phyloP scores from a whole-genome alignment of 805 yeast species.

The Lachancea thermotolerans region DNA sequence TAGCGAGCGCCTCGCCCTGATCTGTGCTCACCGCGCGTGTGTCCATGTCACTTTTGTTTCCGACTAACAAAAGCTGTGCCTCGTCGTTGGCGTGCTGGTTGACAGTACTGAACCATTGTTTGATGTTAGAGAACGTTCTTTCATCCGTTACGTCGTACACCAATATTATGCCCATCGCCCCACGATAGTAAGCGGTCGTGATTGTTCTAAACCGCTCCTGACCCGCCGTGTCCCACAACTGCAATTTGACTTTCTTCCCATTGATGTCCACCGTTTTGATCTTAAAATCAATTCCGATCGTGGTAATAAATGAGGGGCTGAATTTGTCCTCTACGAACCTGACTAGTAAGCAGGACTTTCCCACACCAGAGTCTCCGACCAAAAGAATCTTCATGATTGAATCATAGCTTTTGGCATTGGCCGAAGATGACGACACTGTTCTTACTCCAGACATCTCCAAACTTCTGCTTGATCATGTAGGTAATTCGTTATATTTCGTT shows the following conservation, averaged over 20 bases:
- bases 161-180: slow-evolving; percentile 80
- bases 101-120: slow-evolving; percentile 93
- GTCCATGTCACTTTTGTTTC: slow-evolving; percentile 90
- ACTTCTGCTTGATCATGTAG: not conserved
- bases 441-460: slow-evolving; percentile 26
- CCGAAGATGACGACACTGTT: slow-evolving; percentile 22
- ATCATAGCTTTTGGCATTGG: slow-evolving; percentile 47
- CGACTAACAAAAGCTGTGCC: slow-evolving; percentile 89
- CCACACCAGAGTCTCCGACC: slow-evolving; percentile 91
- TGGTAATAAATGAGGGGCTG: slow-evolving; percentile 93
- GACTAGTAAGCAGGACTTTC: slow-evolving; percentile 81
- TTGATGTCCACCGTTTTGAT: slow-evolving; percentile 92
- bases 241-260: slow-evolving; percentile 88
- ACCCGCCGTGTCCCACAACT: slow-evolving; percentile 98
- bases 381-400: slow-evolving; percentile 85
- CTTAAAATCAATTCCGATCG: slow-evolving; percentile 97
- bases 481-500: too few relatives aligned
- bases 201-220: slow-evolving; percentile 93
- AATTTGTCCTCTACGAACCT: slow-evolving; percentile 95
- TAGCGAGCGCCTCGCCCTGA: slow-evolving; percentile 86
- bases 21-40: slow-evolving; percentile 81
- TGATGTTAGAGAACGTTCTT: slow-evolving; percentile 85
- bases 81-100: slow-evolving; percentile 95
- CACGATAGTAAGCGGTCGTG: slow-evolving; percentile 87
- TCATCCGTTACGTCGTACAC: slow-evolving; percentile 85